Evolutionary conservation across 1,139 yeast genomes (phyloP).

Genomic region (Wickerhamomyces sp.): DNA sequence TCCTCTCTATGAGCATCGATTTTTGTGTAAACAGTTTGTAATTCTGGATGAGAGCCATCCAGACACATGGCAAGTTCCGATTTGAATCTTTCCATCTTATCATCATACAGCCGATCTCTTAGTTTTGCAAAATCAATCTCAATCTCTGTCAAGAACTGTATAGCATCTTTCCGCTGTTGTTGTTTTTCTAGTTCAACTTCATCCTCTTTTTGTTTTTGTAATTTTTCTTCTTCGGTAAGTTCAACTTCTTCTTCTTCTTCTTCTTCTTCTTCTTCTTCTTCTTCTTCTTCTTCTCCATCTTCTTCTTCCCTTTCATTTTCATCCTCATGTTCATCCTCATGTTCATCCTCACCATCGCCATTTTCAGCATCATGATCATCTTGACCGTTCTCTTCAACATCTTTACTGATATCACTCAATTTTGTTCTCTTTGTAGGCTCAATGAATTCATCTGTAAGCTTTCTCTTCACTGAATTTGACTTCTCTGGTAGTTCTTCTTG

Average conservation of each 20-base stretch:
- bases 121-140: constrained; percentile 82
- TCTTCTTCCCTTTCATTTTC: constrained; percentile 16
- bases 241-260: constrained; percentile 23
- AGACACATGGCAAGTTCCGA: constrained; percentile 83
- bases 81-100: constrained; percentile 67
- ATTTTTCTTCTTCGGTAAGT: constrained; percentile 28
- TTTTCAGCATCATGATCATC: constrained; percentile 5
- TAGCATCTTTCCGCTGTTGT: constrained; percentile 50
- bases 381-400: constrained; percentile 1
- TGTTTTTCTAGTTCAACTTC: constrained; percentile 46
- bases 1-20: constrained; percentile 69
- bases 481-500: constrained; percentile 11
- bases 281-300: constrained; percentile 8
- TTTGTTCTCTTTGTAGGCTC: not conserved
- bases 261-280: constrained; percentile 21
- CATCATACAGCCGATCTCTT: constrained; percentile 72
- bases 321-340: constrained; percentile 6
- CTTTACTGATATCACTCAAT: not conserved
- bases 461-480: constrained; percentile 9
- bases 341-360: not conserved
- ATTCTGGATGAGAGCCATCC: constrained; percentile 89
- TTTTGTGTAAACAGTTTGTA: constrained; percentile 57
- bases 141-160: constrained; percentile 64
- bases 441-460: not conserved
- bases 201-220: constrained; percentile 31